These are phyloP conservation scores for Litchi chinensis DNA, from an alignment of 345 rosid genomes.

Conservation along the genomic window DNA sequence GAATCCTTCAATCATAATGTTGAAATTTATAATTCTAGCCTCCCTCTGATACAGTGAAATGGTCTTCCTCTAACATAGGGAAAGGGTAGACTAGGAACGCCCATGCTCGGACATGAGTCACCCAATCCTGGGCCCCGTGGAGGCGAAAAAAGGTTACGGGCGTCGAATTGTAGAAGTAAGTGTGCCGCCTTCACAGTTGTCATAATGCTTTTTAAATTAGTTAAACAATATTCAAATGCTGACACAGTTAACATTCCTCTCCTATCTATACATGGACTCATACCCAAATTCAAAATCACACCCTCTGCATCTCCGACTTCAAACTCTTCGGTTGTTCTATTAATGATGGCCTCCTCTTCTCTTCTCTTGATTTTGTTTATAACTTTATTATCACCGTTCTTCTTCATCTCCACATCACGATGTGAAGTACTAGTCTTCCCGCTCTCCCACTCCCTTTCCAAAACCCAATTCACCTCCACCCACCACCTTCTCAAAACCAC, in stretches of 20 bases:
- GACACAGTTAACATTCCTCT: too few species aligned
- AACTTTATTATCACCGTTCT: constrained; percentile 26
- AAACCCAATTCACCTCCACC: constrained; percentile 53
- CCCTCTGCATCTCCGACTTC: not conserved
- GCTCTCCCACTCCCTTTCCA: constrained; percentile 69
- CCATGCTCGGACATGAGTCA: too few species aligned
- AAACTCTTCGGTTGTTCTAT: not conserved
- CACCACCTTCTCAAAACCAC: constrained; percentile 81
- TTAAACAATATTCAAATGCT: too few species aligned
- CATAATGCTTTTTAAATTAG: not conserved
- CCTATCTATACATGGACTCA: too few species aligned
- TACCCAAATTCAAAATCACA: not conserved
- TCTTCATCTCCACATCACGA: constrained; percentile 30
- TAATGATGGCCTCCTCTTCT: constrained; percentile 40
- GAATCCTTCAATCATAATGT: too few species aligned
- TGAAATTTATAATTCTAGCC: too few species aligned
- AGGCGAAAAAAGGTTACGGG: not conserved
- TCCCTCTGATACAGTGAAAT: too few species aligned
- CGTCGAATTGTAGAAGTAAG: not conserved
- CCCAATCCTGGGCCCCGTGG: too few species aligned
- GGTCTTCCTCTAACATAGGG: too few species aligned
- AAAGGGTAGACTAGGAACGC: too few species aligned
- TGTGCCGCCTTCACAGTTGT: not conserved
- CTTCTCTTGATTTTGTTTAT: constrained; percentile 31
- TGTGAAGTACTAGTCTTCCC: constrained; percentile 48